Evolutionary conservation across 306 rosid species (phyloP).

Genomic region (Malus sieversii): DNA sequence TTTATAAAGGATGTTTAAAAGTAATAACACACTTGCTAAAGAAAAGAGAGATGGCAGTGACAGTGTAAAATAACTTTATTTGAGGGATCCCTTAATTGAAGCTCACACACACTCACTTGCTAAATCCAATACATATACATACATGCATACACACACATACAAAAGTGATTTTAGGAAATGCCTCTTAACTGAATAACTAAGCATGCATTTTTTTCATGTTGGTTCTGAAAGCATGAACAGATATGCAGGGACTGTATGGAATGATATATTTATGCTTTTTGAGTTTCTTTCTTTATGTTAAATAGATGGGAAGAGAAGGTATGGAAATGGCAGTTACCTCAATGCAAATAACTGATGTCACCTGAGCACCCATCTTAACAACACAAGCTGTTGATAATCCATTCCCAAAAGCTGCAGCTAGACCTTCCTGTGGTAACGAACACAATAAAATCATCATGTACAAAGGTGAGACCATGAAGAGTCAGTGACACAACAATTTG

Average conservation of each 20-base stretch:
- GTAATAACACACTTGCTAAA: background rate
- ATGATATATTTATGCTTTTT: background rate
- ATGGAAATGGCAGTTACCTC: constrained; percentile 53
- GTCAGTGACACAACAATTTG: background rate
- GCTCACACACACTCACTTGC: too few species aligned
- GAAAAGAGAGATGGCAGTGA: background rate
- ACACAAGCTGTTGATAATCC: constrained; percentile 93
- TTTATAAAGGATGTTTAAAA: background rate
- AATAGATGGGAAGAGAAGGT: constrained; percentile 1
- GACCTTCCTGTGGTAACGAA: constrained; percentile 74
- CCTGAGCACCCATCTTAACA: constrained; percentile 88
- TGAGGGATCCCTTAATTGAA: too few species aligned
- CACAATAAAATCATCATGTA: constrained; percentile 18
- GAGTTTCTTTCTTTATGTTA: background rate
- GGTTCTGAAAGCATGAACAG: background rate
- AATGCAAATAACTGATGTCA: constrained; percentile 80
- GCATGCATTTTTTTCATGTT: background rate
- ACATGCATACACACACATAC: background rate
- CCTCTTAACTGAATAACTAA: background rate
- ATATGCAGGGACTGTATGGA: background rate
- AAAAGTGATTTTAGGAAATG: background rate
- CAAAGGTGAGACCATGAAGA: constrained; percentile 11
- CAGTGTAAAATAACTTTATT: background rate
- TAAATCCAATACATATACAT: too few species aligned
- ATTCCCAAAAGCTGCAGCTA: constrained; percentile 93